Evolutionary conservation across 2,329 filamentous ascomycete genomes (phyloP).

Genomic region (Sphaerulina vaccinii): DNA sequence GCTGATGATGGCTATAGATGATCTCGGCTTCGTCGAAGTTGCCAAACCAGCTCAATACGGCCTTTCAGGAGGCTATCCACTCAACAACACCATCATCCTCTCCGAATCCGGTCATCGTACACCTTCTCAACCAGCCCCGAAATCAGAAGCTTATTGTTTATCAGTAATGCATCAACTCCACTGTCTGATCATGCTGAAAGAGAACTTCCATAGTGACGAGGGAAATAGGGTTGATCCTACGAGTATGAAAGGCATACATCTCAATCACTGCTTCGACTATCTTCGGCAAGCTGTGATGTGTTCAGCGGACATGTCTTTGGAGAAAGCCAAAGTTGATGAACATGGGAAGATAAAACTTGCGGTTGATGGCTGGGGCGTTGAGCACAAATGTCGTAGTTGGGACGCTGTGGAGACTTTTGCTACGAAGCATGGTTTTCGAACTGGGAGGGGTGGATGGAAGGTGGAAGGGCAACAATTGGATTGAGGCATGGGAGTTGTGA

Average conservation of each 20-base stretch:
- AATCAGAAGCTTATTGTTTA: conserved; percentile 6
- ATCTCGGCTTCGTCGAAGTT: conserved; percentile 11
- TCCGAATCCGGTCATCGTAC: too few relatives aligned
- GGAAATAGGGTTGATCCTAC: neutral
- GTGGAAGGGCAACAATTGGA: neutral
- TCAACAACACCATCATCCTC: too few relatives aligned
- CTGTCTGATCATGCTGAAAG: neutral
- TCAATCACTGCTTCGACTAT: conserved; percentile 11
- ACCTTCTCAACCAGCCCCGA: neutral
- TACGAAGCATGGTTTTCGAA: neutral
- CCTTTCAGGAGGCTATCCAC: conserved; percentile 3
- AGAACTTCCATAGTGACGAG: neutral
- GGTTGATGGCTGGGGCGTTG: conserved; percentile 10
- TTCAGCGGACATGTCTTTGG: conserved; percentile 8
- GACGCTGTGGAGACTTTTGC: conserved; percentile 4
- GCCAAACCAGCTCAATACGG: conserved; percentile 2
- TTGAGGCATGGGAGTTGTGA: too few relatives aligned
- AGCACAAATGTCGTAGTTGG: conserved; percentile 12
- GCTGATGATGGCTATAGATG: too few relatives aligned
- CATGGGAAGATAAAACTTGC: conserved; percentile 4
- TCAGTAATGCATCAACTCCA: conserved; percentile 14
- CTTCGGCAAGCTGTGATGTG: conserved; percentile 11
- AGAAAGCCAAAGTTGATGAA: conserved; percentile 4
- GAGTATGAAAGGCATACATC: neutral
- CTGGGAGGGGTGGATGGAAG: conserved; percentile 1